Evolutionary conservation across 768 basidiomycete genomes (phyloP).

Genomic region (Thelephora ganbajun): DNA sequence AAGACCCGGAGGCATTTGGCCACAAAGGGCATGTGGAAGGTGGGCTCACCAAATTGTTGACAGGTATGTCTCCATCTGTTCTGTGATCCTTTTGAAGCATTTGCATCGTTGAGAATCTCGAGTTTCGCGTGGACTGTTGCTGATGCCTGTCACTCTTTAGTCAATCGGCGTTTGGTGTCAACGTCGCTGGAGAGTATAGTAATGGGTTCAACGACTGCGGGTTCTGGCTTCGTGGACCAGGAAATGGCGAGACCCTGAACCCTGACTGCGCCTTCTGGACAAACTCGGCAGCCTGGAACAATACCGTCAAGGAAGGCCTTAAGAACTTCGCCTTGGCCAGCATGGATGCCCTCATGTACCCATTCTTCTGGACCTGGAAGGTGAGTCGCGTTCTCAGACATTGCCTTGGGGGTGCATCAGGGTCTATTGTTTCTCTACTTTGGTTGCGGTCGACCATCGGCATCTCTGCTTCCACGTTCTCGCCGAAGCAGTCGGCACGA

Average conservation of each 20-base stretch:
- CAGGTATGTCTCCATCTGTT: slow-evolving; percentile 16
- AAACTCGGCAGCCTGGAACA: slow-evolving; percentile 36
- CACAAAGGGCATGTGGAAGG: slow-evolving; percentile 24
- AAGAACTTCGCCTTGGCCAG: slow-evolving; percentile 34
- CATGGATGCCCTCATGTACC: slow-evolving; percentile 55
- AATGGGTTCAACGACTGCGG: slow-evolving; percentile 55
- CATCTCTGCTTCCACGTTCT: too few species aligned
- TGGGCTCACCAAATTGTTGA: slow-evolving; percentile 32
- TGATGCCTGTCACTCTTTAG: slow-evolving; percentile 12
- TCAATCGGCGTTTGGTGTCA: slow-evolving; percentile 46
- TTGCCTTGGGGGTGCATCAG: background rate
- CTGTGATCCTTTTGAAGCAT: background rate
- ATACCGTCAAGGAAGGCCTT: slow-evolving; percentile 35
- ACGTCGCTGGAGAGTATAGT: slow-evolving; percentile 63
- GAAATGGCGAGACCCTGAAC: slow-evolving; percentile 10
- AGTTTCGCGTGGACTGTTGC: slow-evolving; percentile 1
- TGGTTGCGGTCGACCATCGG: too few species aligned
- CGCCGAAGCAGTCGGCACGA: too few species aligned
- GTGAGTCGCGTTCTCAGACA: slow-evolving; percentile 12
- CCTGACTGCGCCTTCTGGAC: slow-evolving; percentile 28
- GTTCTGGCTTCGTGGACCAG: slow-evolving; percentile 23
- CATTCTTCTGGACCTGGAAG: slow-evolving; percentile 79
- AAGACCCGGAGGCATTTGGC: slow-evolving; percentile 15
- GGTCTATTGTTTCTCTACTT: too few species aligned
- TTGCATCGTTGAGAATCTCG: background rate